Percentiles rank a stretch among this genome's conserved stretches.
These are phyloP conservation scores for Haplosporangium gracile DNA, from an alignment of 192 early-diverging fungal genomes.

Conservation along the genomic window DNA sequence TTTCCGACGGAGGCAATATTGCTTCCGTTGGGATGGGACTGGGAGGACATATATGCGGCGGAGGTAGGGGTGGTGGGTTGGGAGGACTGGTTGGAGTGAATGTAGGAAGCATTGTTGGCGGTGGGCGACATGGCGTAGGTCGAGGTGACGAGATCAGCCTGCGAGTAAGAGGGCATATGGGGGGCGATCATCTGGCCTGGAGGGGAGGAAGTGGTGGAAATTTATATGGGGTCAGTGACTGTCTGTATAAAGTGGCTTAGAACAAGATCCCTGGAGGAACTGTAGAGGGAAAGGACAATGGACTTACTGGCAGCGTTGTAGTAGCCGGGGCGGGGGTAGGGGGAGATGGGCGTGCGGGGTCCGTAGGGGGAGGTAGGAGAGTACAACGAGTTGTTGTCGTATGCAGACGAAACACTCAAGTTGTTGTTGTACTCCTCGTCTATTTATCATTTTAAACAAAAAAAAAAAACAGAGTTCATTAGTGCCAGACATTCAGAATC, in stretches of 20 bases:
- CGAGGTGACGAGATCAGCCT: constrained; percentile 33
- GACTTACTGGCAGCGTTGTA: constrained; percentile 37
- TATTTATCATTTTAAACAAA: constrained; percentile 10
- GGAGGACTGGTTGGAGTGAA: constrained; percentile 17
- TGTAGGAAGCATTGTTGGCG: constrained; percentile 17
- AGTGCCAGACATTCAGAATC: constrained; percentile 19
- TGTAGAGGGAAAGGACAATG: not conserved
- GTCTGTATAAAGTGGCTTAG: not conserved
- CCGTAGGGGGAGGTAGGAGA: constrained; percentile 37
- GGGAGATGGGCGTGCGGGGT: constrained; percentile 31
- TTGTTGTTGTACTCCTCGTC: constrained; percentile 37
- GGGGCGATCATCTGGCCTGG: constrained; percentile 46
- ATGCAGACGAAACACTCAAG: constrained; percentile 7
- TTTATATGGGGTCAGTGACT: constrained; percentile 1
- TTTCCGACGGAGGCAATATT: constrained; percentile 31
- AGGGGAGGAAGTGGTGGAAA: not conserved
- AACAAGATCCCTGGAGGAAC: not conserved
- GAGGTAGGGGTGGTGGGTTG: constrained; percentile 12
- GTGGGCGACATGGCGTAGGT: constrained; percentile 25
- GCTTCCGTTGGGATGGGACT: constrained; percentile 22
- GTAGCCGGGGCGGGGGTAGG: constrained; percentile 40
- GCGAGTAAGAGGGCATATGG: constrained; percentile 30
- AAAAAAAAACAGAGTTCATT: constrained; percentile 22
- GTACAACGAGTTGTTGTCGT: constrained; percentile 32
- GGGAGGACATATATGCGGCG: constrained; percentile 15